Base-by-base conservation (phyloP, 1,284 basidiomycete genomes). In the Cerrena zonata region DNA sequence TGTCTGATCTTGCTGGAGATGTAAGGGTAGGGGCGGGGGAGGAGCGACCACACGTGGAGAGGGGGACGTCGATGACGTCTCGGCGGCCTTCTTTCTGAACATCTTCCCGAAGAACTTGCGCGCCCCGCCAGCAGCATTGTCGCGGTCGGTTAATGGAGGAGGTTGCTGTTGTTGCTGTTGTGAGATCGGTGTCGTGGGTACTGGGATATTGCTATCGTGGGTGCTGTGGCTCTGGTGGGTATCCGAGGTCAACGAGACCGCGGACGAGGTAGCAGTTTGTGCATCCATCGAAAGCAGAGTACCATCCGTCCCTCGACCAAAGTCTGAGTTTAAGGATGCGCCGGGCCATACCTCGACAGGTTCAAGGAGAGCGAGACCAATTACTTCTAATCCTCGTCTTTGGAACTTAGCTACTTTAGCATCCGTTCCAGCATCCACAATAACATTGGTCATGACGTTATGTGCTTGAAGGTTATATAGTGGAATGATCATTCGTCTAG, bases 401-500 rank as follows among this genome's bases (percentile, higher is more conserved):
- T 80, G 75, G 65, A 96, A 96, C 63, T 88, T 92, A 15, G 94
- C 94, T 11, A 99, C 86, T 66, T 91, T 92, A 25, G 90, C 90
- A 57, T 98, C 95, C 0, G 95, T 99, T 2, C 93, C 94, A 0
- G 91, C 91, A 62, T 94, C 92, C 26, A 91, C 83, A 51, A 96
- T 86, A 25, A 86, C 85, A 55, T 94, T 94, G 10, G 92, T 87
- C 74, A 95, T 80, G 51, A 98, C 91, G 57, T 91, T 91, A 69
- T 99, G 94, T 2, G 88, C 90, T 49, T 90, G 86, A 27, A 98
- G 78, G 62, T 95, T 97, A 73, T 96, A 98, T 13, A 97, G 76
- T 0, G 95, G 94, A 45, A 94, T 87, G 58, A 97, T 94, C 59
- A 86, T 84, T 44, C 90, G 77, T 19, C 85, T 73, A 19, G 74